A percentile compares a stretch with the other conserved stretches of the same genome.
Conservation (phyloP, 371 early-diverging fungal genomes). For the Syncephalastrum contaminatum region DNA sequence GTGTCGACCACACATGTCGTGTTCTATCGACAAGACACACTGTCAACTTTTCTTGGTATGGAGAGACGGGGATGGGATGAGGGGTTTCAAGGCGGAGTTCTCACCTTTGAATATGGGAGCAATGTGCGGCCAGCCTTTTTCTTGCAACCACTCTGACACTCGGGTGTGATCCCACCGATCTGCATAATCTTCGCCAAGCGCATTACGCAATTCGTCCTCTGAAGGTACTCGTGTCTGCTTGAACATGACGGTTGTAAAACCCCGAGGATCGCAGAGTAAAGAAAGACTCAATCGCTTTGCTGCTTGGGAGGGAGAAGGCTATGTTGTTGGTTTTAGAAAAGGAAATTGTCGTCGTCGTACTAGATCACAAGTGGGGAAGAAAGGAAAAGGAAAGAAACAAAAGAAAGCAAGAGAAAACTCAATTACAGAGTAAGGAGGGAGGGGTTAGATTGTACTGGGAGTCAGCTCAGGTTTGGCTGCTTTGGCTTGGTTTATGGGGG, state of each 20-base stretch:
- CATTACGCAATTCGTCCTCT: conserved; percentile 13
- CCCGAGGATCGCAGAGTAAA: too few species aligned
- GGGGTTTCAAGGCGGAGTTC: conserved; percentile 1
- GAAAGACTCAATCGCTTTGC: too few species aligned
- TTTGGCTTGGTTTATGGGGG: too few species aligned
- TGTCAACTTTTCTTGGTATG: conserved; percentile 1
- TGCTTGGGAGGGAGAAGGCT: too few species aligned
- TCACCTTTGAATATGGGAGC: conserved; percentile 44
- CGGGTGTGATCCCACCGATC: conserved; percentile 38
- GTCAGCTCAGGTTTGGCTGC: too few species aligned
- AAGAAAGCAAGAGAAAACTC: too few species aligned
- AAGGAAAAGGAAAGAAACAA: too few species aligned
- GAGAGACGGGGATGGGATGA: neutral
- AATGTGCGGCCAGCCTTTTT: conserved; percentile 44
- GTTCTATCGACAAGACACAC: conserved; percentile 21
- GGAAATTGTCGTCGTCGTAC: too few species aligned
- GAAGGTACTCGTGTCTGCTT: conserved; percentile 32
- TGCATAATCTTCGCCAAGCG: conserved; percentile 23
- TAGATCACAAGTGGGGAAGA: too few species aligned
- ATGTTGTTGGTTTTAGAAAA: too few species aligned
- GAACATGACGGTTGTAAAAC: conserved; percentile 10
- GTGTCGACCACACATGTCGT: conserved; percentile 32
- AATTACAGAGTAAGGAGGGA: too few species aligned
- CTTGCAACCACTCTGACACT: conserved; percentile 41
- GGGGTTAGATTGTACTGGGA: too few species aligned